Evolutionary conservation across 805 yeast genomes (phyloP).

Genomic region (Myxozyma vanderwaltii): DNA sequence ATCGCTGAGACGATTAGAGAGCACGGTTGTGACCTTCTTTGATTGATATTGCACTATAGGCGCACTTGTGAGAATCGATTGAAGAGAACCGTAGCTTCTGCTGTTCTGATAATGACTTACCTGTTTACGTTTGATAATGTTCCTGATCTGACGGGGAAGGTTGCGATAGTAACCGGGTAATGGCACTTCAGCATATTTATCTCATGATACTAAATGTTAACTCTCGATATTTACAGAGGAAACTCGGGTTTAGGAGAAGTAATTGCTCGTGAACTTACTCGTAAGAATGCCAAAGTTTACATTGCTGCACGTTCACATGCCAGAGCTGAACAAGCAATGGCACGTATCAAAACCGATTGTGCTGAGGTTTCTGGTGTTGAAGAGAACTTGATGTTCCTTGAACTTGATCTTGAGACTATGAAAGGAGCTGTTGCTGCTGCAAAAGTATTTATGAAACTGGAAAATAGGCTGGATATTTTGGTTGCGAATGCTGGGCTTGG

Average conservation of each 20-base stretch:
- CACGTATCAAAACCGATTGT: slow-evolving; percentile 17
- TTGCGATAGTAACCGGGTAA: slow-evolving; percentile 31
- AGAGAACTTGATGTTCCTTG: slow-evolving; percentile 21
- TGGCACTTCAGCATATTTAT: neutral
- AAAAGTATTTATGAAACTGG: slow-evolving; percentile 46
- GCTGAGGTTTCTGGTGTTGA: slow-evolving; percentile 12
- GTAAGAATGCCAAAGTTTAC: slow-evolving; percentile 32
- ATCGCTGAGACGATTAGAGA: too few species aligned
- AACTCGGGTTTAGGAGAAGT: slow-evolving; percentile 33
- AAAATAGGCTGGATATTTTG: slow-evolving; percentile 57
- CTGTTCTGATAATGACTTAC: neutral
- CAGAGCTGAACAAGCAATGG: slow-evolving; percentile 25
- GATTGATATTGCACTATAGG: too few species aligned
- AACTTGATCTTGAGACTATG: slow-evolving; percentile 28
- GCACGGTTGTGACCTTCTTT: too few species aligned
- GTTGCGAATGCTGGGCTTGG: slow-evolving; percentile 73
- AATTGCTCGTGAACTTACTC: slow-evolving; percentile 24
- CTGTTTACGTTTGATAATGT: slow-evolving; percentile 23
- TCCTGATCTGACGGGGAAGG: slow-evolving; percentile 26
- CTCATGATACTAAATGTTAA: neutral
- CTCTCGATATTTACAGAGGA: slow-evolving; percentile 20
- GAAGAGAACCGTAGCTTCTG: too few species aligned
- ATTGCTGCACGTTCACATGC: slow-evolving; percentile 23
- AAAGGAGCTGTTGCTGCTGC: slow-evolving; percentile 24
- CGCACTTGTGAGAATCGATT: too few species aligned